Evolutionary conservation across 2,329 filamentous ascomycete genomes (phyloP).

Genomic region (Dothideomycetes sp.): DNA sequence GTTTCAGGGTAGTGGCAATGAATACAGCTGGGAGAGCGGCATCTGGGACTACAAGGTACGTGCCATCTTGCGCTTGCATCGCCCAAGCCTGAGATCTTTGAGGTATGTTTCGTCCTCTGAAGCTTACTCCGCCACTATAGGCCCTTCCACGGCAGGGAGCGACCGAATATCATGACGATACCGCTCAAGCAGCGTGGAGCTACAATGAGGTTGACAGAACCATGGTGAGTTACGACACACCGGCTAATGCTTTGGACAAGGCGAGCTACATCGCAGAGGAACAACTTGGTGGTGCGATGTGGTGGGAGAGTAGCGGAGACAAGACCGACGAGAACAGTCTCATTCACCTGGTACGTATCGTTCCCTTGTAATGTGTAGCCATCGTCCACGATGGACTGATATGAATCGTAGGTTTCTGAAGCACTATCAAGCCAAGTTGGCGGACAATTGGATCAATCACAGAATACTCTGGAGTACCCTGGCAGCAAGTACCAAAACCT

Average conservation of each 20-base stretch:
- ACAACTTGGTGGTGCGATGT: slow-evolving; percentile 79
- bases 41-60: slow-evolving; percentile 69
- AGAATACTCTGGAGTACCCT: too few relatives aligned
- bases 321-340: slow-evolving; percentile 55
- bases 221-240: slow-evolving; percentile 70
- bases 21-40: slow-evolving; percentile 64
- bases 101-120: neutral
- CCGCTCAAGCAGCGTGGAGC: slow-evolving; percentile 64
- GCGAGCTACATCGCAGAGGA: slow-evolving; percentile 58
- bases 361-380: too few relatives aligned
- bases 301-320: slow-evolving; percentile 86
- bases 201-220: slow-evolving; percentile 55
- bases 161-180: slow-evolving; percentile 42
- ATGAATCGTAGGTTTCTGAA: too few relatives aligned
- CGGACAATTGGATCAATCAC: too few relatives aligned
- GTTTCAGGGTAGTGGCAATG: slow-evolving; percentile 59
- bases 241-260: slow-evolving; percentile 58
- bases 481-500: too few relatives aligned
- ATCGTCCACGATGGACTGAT: too few relatives aligned
- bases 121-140: slow-evolving; percentile 17
- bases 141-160: slow-evolving; percentile 61
- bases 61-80: slow-evolving; percentile 1
- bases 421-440: too few relatives aligned
- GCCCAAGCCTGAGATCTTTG: too few relatives aligned
- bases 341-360: slow-evolving; percentile 39